phyloP scores from a whole-genome alignment of 768 basidiomycete species.

The Amanita pseudoporphyria region DNA sequence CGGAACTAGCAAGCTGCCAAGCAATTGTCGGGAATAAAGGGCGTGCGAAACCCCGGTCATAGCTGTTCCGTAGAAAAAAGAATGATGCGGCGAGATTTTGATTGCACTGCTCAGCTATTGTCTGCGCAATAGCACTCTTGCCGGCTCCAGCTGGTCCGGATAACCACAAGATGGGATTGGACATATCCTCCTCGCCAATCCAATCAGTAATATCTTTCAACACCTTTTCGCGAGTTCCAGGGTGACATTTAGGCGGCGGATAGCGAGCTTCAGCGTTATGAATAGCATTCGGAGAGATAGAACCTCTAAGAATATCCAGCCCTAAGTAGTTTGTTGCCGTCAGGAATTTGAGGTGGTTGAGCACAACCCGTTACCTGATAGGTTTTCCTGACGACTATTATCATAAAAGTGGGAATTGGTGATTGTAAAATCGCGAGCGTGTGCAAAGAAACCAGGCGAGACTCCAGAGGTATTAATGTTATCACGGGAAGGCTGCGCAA shows the following conservation, averaged over 20 bases:
- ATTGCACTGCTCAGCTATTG: not conserved
- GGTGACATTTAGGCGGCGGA: not conserved
- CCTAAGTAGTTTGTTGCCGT: not conserved
- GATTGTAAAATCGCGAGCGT: too few relatives aligned
- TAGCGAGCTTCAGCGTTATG: not conserved
- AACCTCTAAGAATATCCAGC: not conserved
- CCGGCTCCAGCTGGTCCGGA: not conserved
- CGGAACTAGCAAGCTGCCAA: not conserved
- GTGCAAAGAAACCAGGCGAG: too few relatives aligned
- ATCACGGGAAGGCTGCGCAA: too few relatives aligned
- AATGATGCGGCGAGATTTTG: not conserved
- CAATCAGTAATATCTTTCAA: not conserved
- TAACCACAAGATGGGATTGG: not conserved
- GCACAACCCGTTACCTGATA: too few relatives aligned
- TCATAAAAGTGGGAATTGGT: too few relatives aligned
- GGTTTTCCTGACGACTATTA: too few relatives aligned
- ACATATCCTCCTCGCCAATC: not conserved
- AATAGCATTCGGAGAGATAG: not conserved
- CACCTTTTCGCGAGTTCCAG: not conserved
- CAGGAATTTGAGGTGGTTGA: too few relatives aligned
- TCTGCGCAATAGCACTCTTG: not conserved
- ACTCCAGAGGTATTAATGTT: too few relatives aligned
- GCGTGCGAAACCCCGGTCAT: not conserved
- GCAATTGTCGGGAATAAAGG: not conserved
- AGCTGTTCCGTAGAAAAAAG: not conserved